Evolutionary conservation across 2,329 filamentous ascomycete species (phyloP).

Genomic region (Zasmidium citrigriseum): DNA sequence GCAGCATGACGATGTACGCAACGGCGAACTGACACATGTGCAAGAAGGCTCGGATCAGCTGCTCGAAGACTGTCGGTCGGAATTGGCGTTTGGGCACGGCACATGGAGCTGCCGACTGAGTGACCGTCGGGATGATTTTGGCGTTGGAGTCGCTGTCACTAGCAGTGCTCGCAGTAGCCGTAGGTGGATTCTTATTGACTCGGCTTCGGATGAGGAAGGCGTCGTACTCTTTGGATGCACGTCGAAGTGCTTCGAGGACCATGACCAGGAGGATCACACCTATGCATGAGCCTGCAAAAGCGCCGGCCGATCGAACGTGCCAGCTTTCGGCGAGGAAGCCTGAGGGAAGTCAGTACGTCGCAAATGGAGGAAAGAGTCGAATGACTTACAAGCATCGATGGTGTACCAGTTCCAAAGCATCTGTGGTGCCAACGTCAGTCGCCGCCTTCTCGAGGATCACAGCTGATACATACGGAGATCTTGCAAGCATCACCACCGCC

Average conservation of each 20-base stretch:
- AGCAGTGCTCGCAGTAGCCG: not conserved
- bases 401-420: slow-evolving; percentile 83
- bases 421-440: slow-evolving; percentile 41
- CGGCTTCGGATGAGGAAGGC: slow-evolving; percentile 33
- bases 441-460: not conserved
- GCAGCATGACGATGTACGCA: slow-evolving; percentile 74
- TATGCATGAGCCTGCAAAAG: slow-evolving; percentile 80
- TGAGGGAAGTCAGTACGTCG: not conserved
- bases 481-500: slow-evolving; percentile 33
- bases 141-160: slow-evolving; percentile 6
- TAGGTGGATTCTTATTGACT: not conserved
- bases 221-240: slow-evolving; percentile 72
- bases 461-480: slow-evolving; percentile 38
- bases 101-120: not conserved
- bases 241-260: slow-evolving; percentile 70
- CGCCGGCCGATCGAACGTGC: slow-evolving; percentile 67
- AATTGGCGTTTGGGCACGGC: slow-evolving; percentile 19
- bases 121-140: not conserved
- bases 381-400: slow-evolving; percentile 57
- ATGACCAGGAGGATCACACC: slow-evolving; percentile 75
- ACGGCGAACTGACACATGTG: slow-evolving; percentile 73
- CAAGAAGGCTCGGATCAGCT: slow-evolving; percentile 65
- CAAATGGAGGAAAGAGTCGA: too few relatives aligned
- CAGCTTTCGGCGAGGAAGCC: slow-evolving; percentile 68
- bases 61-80: slow-evolving; percentile 64